Conservation (phyloP, 345 rosid genomes). For the Populus tremula region DNA sequence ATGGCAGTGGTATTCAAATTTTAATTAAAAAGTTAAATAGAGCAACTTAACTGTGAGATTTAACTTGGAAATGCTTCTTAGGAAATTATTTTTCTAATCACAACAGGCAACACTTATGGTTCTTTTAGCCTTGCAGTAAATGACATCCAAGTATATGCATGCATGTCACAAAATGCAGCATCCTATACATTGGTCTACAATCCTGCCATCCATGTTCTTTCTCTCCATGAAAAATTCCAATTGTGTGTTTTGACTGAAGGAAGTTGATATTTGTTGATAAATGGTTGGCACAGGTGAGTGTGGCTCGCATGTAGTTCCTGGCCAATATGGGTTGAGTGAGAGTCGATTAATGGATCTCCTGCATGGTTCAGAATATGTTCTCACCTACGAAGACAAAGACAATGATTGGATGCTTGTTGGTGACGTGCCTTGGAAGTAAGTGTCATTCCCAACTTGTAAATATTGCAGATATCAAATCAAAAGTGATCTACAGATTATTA, state of each 20-base stretch:
- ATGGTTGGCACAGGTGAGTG: slow-evolving; percentile 46
- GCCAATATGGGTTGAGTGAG: slow-evolving; percentile 51
- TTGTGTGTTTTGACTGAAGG: neutral
- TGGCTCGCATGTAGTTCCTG: slow-evolving; percentile 49
- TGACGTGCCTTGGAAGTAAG: slow-evolving; percentile 31
- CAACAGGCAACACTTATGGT: neutral
- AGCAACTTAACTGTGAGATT: neutral
- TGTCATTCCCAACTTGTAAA: neutral
- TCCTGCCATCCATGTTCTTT: neutral
- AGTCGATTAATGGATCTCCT: slow-evolving; percentile 52
- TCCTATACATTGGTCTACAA: neutral
- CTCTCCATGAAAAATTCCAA: neutral
- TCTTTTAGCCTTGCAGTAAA: neutral
- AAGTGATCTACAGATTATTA: too few species aligned
- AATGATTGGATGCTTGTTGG: slow-evolving; percentile 33
- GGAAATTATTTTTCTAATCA: neutral
- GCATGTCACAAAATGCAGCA: neutral
- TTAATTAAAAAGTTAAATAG: too few species aligned
- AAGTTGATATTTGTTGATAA: slow-evolving; percentile 9
- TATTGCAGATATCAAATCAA: neutral
- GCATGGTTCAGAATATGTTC: slow-evolving; percentile 43
- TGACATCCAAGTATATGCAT: too few species aligned
- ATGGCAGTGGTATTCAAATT: neutral
- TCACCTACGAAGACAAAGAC: slow-evolving; percentile 28
- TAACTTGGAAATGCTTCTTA: neutral